Evolutionary conservation across 305 asterid species (phyloP).

Genomic region (Plantago coronopus): DNA sequence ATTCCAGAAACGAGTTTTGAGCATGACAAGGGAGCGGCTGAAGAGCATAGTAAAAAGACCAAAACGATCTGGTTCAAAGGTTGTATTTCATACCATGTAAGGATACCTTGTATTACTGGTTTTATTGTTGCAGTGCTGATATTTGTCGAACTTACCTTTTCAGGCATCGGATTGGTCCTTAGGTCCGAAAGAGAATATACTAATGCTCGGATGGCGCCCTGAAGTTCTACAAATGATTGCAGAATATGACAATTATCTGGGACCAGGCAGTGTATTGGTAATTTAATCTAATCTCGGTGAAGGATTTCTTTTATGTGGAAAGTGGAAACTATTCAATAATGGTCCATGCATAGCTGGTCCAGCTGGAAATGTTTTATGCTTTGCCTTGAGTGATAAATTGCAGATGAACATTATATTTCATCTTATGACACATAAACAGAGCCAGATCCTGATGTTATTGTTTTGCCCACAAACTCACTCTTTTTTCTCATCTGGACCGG

Average conservation of each 20-base stretch:
- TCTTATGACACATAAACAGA: background rate
- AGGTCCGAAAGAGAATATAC: slow-evolving; percentile 81
- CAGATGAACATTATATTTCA: background rate
- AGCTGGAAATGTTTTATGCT: background rate
- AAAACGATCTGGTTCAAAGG: slow-evolving; percentile 78
- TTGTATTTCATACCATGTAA: slow-evolving; percentile 24
- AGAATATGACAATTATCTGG: slow-evolving; percentile 92
- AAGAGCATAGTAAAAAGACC: slow-evolving; percentile 72
- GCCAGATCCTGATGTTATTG: too few species aligned
- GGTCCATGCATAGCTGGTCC: background rate
- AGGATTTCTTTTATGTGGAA: slow-evolving; percentile 9
- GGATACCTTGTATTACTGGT: slow-evolving; percentile 15
- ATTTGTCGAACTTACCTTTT: slow-evolving; percentile 22
- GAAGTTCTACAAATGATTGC: slow-evolving; percentile 79
- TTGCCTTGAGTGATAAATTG: background rate
- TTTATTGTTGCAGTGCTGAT: slow-evolving; percentile 22
- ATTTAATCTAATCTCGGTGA: slow-evolving; percentile 7
- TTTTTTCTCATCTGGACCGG: too few species aligned
- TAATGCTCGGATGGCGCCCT: slow-evolving; percentile 95
- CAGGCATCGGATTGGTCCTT: slow-evolving; percentile 69
- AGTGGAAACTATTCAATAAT: background rate
- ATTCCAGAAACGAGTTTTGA: slow-evolving; percentile 34
- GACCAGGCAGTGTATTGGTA: slow-evolving; percentile 95
- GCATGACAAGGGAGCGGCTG: slow-evolving; percentile 49
- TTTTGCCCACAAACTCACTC: too few species aligned